Base-by-base conservation (phyloP, 1,284 basidiomycete species). In the Waitea zeae region DNA sequence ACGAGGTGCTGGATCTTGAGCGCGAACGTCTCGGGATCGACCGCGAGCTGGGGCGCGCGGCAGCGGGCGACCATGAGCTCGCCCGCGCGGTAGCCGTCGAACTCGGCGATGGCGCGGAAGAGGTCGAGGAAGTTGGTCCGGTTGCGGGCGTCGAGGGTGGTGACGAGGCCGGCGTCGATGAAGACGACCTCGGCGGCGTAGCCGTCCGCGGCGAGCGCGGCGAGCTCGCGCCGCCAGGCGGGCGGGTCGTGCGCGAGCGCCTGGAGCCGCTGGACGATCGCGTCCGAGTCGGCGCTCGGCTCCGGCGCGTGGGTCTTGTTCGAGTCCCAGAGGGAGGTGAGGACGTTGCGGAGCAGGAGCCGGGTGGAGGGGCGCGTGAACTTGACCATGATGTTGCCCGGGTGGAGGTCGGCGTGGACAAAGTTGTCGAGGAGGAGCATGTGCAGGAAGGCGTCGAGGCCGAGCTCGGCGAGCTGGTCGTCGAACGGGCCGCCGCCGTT, bases 401-500 rank as follows among this genome's bases (percentile, higher is more conserved):
- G 88, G 53, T 87, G 84, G 17, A 95, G 65, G 53, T 95, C 93
- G 3, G 92, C 78, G 52, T 98, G 93, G 2, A 93, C 90, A 56
- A 96, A 99, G 54, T 99, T 98, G 58, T 99, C 93, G 31, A 98
- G 64, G 1, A 99, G 63, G 15, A 99, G 71, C 93, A 99, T 99
- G 58, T 96, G 89, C 50, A 99, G 53, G 57, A 98, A 99, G 1
- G 92, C 89, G 52, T 98, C 90, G 12, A 98, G 62, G 7, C 95
- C 95, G 12, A 92, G 67, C 37, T 86, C 92, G 4, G 95, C 93
- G 28, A 99, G 72, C 38, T 80, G 71, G 38, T 81, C 74, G 48
- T 97, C 88, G 49, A 74, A 98, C 4, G 84, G 83, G 0, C 87
- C 92, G 17, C 88, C 90, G 1, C 93, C 90, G 41, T 92, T 83